These are phyloP conservation scores for Pleomassaria siparia DNA, from an alignment of 2,329 filamentous ascomycete species.

Conservation along the genomic window DNA sequence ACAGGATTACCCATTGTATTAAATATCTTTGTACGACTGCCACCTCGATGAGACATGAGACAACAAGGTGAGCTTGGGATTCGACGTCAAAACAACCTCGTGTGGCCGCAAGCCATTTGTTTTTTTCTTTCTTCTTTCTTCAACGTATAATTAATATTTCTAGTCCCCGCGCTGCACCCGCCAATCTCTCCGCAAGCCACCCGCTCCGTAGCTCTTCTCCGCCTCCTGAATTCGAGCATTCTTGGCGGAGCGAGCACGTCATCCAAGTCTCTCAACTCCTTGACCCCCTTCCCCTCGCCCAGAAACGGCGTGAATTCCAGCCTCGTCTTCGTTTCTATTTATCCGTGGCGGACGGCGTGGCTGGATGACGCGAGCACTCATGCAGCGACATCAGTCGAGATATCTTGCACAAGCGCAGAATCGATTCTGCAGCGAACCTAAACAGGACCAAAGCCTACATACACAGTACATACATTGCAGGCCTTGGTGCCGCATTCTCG, in stretches of 20 bases:
- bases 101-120: background rate
- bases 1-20: background rate
- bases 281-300: background rate
- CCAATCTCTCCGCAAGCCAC: background rate
- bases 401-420: background rate
- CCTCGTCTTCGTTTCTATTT: background rate
- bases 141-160: too few relatives aligned
- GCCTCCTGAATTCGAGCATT: background rate
- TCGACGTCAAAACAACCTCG: background rate
- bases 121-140: background rate
- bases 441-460: constrained; percentile 2
- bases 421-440: background rate
- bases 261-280: background rate
- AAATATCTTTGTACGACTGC: background rate
- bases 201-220: background rate
- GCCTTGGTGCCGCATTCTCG: constrained; percentile 11
- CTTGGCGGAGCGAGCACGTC: background rate
- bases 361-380: background rate
- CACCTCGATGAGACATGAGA: background rate
- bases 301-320: background rate
- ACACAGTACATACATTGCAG: constrained; percentile 8
- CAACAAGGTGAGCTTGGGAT: background rate
- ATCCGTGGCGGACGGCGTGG: background rate
- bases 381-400: background rate
- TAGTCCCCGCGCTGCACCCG: background rate